A percentile compares a stretch with the other conserved stretches of the same genome.
These are phyloP conservation scores for Erysimum cheiranthoides DNA, from an alignment of 345 rosid species.

Conservation along the genomic window DNA sequence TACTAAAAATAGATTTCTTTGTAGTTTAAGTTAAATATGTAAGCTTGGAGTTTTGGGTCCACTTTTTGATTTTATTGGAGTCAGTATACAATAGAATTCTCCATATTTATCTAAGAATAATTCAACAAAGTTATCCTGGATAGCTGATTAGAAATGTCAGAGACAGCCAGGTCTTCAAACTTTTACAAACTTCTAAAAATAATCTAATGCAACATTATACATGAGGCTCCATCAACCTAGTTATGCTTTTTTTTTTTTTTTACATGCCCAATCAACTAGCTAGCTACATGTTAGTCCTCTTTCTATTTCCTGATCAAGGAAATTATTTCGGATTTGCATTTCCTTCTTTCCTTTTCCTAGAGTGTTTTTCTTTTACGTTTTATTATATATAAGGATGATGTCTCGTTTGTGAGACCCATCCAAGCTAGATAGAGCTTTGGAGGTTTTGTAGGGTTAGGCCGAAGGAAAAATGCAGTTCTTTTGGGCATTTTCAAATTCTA, in stretches of 20 bases:
- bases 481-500: slow-evolving; percentile 9
- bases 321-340: background rate
- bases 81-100: background rate
- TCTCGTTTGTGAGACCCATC: slow-evolving; percentile 14
- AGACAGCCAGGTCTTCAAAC: slow-evolving; percentile 10
- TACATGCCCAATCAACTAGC: background rate
- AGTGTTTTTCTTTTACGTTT: background rate
- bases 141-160: background rate
- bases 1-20: background rate
- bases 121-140: background rate
- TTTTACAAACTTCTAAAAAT: background rate
- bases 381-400: background rate
- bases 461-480: slow-evolving; percentile 6
- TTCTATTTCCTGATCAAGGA: slow-evolving; percentile 5
- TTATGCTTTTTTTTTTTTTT: background rate
- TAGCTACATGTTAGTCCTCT: slow-evolving; percentile 10
- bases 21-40: too few species aligned
- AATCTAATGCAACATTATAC: slow-evolving; percentile 15
- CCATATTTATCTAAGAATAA: background rate
- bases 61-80: background rate
- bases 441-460: slow-evolving; percentile 4
- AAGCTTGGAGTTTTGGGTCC: background rate
- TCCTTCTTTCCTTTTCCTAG: slow-evolving; percentile 1
- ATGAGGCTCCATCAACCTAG: slow-evolving; percentile 16
- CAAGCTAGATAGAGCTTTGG: slow-evolving; percentile 26